Percentiles rank a stretch among this genome's conserved stretches.
Evolutionary conservation across 2,329 filamentous ascomycete genomes (phyloP).

Genomic region (Apiospora sp.): DNA sequence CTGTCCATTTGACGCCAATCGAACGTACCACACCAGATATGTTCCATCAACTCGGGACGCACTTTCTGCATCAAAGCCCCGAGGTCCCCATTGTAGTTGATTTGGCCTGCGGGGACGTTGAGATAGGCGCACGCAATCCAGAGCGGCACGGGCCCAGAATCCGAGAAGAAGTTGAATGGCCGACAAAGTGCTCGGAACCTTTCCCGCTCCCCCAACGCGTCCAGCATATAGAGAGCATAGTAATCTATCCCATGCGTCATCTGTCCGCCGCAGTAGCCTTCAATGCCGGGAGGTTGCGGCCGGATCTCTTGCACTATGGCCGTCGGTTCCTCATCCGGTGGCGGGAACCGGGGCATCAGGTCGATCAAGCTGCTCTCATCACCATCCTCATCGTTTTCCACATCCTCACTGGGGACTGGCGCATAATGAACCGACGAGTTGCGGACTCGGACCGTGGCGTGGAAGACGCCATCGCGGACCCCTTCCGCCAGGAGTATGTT

Average conservation of each 20-base stretch:
- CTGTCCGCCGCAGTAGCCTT: background rate
- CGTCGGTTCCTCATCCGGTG: background rate
- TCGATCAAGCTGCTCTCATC: background rate
- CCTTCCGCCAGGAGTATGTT: slow-evolving; percentile 32
- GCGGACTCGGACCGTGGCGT: slow-evolving; percentile 41
- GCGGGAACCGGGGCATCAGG: background rate
- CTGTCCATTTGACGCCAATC: background rate
- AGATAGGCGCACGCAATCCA: background rate
- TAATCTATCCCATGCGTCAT: background rate
- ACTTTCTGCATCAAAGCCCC: too few species aligned
- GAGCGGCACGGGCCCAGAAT: background rate
- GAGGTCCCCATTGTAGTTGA: too few species aligned
- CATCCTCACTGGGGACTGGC: background rate
- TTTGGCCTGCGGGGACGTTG: background rate
- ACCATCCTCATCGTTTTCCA: too few species aligned
- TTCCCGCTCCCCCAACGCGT: background rate
- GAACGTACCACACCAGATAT: too few species aligned
- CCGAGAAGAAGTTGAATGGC: background rate
- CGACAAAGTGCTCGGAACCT: background rate
- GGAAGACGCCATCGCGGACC: slow-evolving; percentile 40
- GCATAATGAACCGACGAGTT: slow-evolving; percentile 37
- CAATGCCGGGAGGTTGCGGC: background rate
- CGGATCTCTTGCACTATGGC: background rate
- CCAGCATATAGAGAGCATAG: background rate
- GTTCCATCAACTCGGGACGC: too few species aligned